Base-by-base conservation (phyloP, 139 green algal genomes). In the Chlamydomonas applanata region DNA sequence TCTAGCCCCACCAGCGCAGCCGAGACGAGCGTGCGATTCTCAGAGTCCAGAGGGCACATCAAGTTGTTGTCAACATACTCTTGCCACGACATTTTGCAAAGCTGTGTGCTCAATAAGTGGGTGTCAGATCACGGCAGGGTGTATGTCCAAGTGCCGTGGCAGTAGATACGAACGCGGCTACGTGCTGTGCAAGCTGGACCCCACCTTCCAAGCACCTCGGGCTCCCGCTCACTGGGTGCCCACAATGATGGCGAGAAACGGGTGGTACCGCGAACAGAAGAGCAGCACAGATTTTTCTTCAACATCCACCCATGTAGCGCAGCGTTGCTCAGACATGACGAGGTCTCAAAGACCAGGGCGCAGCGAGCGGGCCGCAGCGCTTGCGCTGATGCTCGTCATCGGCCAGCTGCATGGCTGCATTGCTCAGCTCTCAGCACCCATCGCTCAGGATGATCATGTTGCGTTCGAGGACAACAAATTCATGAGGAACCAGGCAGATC, bases 401-500 rank as follows among this genome's bases (percentile, higher is more conserved):
- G 22, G 54, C 9, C n/a, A 29, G n/a, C 24, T 33, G 54, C n/a
- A 62, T 62, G 54, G 24, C 24, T 29, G 54, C n/a, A 5, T 62
- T 14, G 54, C 9, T 9, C 54, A 62, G 54, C 9, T 62, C 7
- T 33, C 22, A 27, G 4, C 87, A 20, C 77, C 83, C 3, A 63
- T 91, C 2, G 74, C 84, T 0, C 14, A 79, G 20, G 80, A 92
- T 59, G 49, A 61, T 4, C 83, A 89, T 22, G 57, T 92, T 1
- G 68, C 56, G 19, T 62, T 71, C 1, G 72, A 84, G 2, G 79
- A 59, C 33, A 94, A 92, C 81, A 96, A 97, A 63, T 97, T 89
- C 49, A 69, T 94, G 34, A 69, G 85, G 73, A 78, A 91, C 13
- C 52, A 81, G 25, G 89, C 91, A 27, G 74, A 79, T 16, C 35